A percentile compares a stretch with the other conserved stretches of the same genome.
These are phyloP conservation scores for Fusarium continuum DNA, from an alignment of 2,329 filamentous ascomycete species.

Conservation along the genomic window DNA sequence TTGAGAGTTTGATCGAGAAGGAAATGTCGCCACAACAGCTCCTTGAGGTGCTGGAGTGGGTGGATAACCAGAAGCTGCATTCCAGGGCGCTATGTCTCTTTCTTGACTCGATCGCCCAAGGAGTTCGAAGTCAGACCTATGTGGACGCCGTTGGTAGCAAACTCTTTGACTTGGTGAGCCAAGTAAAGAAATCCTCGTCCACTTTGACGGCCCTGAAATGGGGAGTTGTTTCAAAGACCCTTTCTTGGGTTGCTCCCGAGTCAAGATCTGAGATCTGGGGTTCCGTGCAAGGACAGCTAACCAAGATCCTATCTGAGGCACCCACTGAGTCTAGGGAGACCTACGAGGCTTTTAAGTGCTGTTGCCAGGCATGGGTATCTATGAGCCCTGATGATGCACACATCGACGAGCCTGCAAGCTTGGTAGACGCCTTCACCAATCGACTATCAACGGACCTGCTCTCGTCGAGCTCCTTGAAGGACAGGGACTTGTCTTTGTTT, in stretches of 20 bases:
- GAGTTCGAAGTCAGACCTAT: constrained; percentile 54
- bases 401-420: constrained; percentile 43
- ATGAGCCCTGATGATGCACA: constrained; percentile 50
- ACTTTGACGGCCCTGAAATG: constrained; percentile 51
- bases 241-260: constrained; percentile 48
- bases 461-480: constrained; percentile 37
- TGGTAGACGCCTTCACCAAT: constrained; percentile 48
- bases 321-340: constrained; percentile 48
- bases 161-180: constrained; percentile 50
- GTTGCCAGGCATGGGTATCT: constrained; percentile 51
- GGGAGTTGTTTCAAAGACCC: constrained; percentile 50
- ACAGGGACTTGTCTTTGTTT: constrained; percentile 30
- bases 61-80: constrained; percentile 47
- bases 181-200: constrained; percentile 44
- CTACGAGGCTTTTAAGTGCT: constrained; percentile 54
- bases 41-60: constrained; percentile 54
- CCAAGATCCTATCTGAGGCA: constrained; percentile 47
- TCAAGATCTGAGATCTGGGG: constrained; percentile 48
- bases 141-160: constrained; percentile 53
- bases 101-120: constrained; percentile 54
- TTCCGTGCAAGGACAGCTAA: constrained; percentile 45
- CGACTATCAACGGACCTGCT: constrained; percentile 47
- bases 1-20: constrained; percentile 50
- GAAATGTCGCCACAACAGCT: constrained; percentile 58
- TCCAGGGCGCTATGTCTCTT: constrained; percentile 53